A percentile compares a stretch with the other conserved stretches of the same genome.
phyloP scores from a whole-genome alignment of 2,329 filamentous ascomycete genomes.

The Pseudogymnoascus sp. region DNA sequence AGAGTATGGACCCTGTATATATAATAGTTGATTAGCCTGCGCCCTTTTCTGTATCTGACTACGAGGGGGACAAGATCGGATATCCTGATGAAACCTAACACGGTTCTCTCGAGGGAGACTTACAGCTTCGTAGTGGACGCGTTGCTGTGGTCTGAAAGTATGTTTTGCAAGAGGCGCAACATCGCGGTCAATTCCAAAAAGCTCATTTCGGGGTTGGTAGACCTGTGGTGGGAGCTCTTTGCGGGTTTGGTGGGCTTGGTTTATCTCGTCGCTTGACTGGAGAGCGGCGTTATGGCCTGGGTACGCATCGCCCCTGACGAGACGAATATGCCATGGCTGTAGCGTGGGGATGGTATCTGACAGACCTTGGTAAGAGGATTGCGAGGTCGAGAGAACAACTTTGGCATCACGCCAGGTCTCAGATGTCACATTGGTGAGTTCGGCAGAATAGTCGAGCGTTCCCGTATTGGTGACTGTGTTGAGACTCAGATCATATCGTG shows the following conservation, averaged over 20 bases:
- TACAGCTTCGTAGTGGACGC: not conserved
- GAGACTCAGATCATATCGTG: slow-evolving; percentile 42
- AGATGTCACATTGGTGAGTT: slow-evolving; percentile 41
- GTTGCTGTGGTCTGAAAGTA: not conserved
- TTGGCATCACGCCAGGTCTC: slow-evolving; percentile 41
- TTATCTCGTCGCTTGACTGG: slow-evolving; percentile 18
- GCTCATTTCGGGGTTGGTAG: slow-evolving; percentile 28
- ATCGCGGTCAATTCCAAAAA: slow-evolving; percentile 29
- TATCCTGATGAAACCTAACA: not conserved
- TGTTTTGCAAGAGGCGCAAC: not conserved
- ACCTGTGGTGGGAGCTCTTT: slow-evolving; percentile 23
- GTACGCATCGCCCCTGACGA: slow-evolving; percentile 25
- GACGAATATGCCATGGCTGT: slow-evolving; percentile 39
- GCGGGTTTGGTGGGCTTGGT: slow-evolving; percentile 31
- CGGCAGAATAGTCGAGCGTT: slow-evolving; percentile 42
- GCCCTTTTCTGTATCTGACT: not conserved
- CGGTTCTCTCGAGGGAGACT: not conserved
- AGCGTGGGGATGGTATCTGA: slow-evolving; percentile 40
- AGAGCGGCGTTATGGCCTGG: slow-evolving; percentile 15
- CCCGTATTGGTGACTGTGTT: slow-evolving; percentile 28
- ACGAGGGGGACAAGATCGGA: not conserved
- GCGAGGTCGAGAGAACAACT: slow-evolving; percentile 40
- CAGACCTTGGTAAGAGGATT: slow-evolving; percentile 41
- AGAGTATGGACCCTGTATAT: not conserved
- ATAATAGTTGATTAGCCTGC: not conserved